Base-by-base conservation (phyloP, 2,329 filamentous ascomycete genomes). In the Penicillium digitatum region DNA sequence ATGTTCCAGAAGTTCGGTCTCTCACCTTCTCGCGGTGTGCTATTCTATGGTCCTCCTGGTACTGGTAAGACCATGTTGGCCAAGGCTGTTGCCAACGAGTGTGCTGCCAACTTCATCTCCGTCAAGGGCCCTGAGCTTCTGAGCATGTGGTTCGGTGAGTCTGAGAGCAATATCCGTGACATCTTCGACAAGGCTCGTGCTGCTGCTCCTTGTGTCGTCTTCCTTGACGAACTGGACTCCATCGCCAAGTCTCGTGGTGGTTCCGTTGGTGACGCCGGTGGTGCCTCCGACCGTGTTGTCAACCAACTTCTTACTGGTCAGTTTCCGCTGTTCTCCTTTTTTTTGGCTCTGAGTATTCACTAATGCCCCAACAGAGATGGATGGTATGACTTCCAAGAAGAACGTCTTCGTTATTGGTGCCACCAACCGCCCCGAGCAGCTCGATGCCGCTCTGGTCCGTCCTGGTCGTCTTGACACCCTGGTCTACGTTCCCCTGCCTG, bases 61-160 rank as follows among this genome's bases (percentile, higher is more conserved):
- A 99, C 95, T 72, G 94, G 94, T 96, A 99, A 99, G 84, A 99
- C 94, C 59, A 86, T 99, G 81, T 88, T 99, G 80, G 94, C 94
- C 74, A 99, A 99, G 85, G 94, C 94, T 67, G 94, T 99, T 65
- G 94, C 94, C 79, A 99, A 97, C 79, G 94, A 99, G 81, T 97
- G 92, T 73, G 89, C 94, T 59, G 94, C 94, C 83, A 99, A 99
- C 82, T 99, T 99, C 81, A 97, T 99, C 74, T 99, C 94, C 38
- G 88, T 99, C 77, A 99, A 99, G 86, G 94, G 94, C 59, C 95
- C 94, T 55, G 94, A 99, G 76, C 83, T 99, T 69, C 85, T 99
- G 68, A 96, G 91, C 76, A 99, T 99, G 94, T 99, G 94, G 94
- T 99, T 99, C 72, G 94, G 94, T 87, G 94, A 99, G 81, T 99